Base-by-base conservation (phyloP, 2,329 filamentous ascomycete genomes). In the Boeremia lycopersici region DNA sequence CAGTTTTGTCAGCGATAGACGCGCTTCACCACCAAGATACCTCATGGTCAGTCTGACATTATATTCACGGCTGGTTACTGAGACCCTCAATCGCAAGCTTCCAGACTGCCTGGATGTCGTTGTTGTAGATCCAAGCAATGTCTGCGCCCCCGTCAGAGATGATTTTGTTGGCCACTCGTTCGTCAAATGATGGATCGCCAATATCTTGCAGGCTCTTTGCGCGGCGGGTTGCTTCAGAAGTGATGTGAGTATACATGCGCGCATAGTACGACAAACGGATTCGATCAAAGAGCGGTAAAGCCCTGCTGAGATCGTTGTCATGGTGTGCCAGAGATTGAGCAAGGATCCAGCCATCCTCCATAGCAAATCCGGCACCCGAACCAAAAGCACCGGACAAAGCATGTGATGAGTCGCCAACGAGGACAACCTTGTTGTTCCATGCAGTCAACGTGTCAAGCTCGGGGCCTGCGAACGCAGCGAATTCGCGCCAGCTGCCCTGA, bases 321-420 rank as follows among this genome's bases (percentile, higher is more conserved):
- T 9, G 72, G 57, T 43, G 61, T 35, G 13, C 48, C 17, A 54
- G 49, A 3, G 76, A 69, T 50, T 71, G 70, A 10, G 76, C 76
- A 2, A 79, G 67, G 23, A 79, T 73, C 76, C 75, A 81, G 8
- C 74, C 77, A 63, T 80, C 78, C 58, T 81, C 74, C 61, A 80
- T 69, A 0, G 78, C 77, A 54, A 79, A 79, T 0, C 74, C 78
- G 5, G 78, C 78, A 0, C 78, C 78, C 3, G 77, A 78, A 0
- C 78, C 78, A 59, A 78, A 78, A 0, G 76, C 76, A 2, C 76
- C 76, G 66, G 81, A 82, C 0, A 84, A 73, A 0, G 82, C 80
- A 63, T 85, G 83, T 1, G 81, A 84, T 0, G 82, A 78, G 58
- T 85, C 82, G 8, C 82, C 83, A 0, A 84, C 76, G 4, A 85